A percentile compares a stretch with the other conserved stretches of the same genome.
Conservation (phyloP, 306 rosid species). For the Prosopis cineraria region DNA sequence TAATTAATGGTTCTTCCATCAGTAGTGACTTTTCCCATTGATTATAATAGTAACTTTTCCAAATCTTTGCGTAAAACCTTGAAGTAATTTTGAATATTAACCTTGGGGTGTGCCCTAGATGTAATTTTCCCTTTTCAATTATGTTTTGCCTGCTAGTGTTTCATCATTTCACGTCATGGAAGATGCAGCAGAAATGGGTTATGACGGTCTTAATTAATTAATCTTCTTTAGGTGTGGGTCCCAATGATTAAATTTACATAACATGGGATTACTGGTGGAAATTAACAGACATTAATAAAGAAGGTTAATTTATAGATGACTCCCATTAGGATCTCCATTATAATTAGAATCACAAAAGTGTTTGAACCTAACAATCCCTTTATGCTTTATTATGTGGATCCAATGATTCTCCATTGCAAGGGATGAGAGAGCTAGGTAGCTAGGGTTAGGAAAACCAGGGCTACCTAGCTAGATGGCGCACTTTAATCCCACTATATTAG, state of each 20-base stretch:
- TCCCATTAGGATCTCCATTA: constrained; percentile 50
- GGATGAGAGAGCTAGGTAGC: constrained; percentile 6
- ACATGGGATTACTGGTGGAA: constrained; percentile 38
- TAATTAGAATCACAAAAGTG: constrained; percentile 32
- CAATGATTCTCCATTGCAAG: constrained; percentile 45
- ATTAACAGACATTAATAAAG: constrained; percentile 22
- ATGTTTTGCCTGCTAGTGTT: not conserved
- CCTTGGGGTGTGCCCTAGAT: not conserved
- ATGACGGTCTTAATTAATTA: constrained; percentile 3
- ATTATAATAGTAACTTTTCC: not conserved
- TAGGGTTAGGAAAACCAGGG: constrained; percentile 33
- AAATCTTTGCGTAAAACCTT: not conserved
- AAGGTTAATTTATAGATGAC: constrained; percentile 33
- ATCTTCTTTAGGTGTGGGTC: constrained; percentile 40
- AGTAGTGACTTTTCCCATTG: not conserved
- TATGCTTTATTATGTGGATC: constrained; percentile 61
- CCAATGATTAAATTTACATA: constrained; percentile 33
- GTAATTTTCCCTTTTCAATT: not conserved
- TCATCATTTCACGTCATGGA: not conserved
- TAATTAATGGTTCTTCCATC: not conserved
- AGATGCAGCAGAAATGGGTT: constrained; percentile 1
- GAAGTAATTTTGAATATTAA: not conserved
- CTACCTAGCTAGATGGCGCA: constrained; percentile 28
- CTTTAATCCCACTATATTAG: constrained; percentile 29
- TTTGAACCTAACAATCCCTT: constrained; percentile 52